phyloP scores from a whole-genome alignment of 1,284 basidiomycete genomes.

The Ceratobasidium sp. region DNA sequence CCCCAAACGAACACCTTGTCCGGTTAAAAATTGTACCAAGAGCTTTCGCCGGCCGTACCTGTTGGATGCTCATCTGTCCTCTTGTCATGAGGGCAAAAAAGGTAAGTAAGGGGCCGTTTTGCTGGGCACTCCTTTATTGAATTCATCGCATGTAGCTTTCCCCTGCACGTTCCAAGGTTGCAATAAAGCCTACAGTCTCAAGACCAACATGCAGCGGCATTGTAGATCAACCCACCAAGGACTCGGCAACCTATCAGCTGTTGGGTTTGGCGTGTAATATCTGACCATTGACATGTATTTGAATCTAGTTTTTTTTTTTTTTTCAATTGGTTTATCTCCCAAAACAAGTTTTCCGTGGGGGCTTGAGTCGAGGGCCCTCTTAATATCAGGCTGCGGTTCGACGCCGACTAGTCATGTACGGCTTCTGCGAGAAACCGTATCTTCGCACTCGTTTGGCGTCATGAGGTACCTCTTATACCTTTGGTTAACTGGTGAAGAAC shows the following conservation, averaged over 20 bases:
- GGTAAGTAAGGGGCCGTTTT: neutral
- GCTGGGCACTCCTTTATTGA: neutral
- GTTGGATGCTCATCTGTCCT: neutral
- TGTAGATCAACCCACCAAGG: neutral
- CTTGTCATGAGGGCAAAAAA: neutral
- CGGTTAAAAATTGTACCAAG: neutral
- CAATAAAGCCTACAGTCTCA: neutral
- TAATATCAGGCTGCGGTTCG: too few relatives aligned
- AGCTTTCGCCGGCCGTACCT: neutral
- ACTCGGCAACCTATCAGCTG: neutral
- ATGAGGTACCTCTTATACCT: too few relatives aligned
- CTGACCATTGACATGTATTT: too few relatives aligned
- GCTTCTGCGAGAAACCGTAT: too few relatives aligned
- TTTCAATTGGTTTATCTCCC: neutral
- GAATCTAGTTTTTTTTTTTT: too few relatives aligned
- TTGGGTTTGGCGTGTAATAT: neutral
- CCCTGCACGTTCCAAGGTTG: neutral
- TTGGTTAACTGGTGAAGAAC: too few relatives aligned
- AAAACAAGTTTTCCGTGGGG: neutral
- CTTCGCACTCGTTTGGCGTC: too few relatives aligned
- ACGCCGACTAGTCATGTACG: too few relatives aligned
- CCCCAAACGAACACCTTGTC: neutral
- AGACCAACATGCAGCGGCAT: constrained; percentile 5
- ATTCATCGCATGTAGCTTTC: neutral
- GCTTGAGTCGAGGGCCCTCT: neutral